These are phyloP conservation scores for Herpetomonas tarakana DNA, from an alignment of 208 protist genomes.

Conservation along the genomic window DNA sequence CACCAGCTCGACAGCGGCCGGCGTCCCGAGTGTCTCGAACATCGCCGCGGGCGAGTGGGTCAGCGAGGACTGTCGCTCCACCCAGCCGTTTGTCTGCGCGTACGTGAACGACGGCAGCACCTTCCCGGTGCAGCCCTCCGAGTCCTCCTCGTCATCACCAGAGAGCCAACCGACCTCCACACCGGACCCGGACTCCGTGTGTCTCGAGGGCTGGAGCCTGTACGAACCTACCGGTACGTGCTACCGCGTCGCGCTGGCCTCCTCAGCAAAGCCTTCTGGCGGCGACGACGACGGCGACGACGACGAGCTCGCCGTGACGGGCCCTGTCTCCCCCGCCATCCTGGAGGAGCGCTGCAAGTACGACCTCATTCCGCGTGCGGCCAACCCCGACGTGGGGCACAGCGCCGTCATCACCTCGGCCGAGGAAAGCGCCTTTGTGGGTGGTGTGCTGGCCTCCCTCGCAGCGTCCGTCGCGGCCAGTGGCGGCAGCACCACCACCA, in stretches of 20 bases:
- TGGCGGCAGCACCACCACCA: background rate
- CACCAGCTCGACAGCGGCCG: background rate
- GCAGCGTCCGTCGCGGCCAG: background rate
- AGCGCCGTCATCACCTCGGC: slow-evolving; percentile 30
- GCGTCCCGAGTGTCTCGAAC: background rate
- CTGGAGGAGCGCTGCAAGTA: slow-evolving; percentile 40
- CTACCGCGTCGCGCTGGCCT: slow-evolving; percentile 26
- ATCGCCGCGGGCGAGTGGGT: slow-evolving; percentile 30
- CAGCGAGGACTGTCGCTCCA: slow-evolving; percentile 35
- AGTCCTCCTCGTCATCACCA: slow-evolving; percentile 12
- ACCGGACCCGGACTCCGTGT: slow-evolving; percentile 10
- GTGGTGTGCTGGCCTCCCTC: slow-evolving; percentile 22
- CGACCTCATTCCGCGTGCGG: slow-evolving; percentile 19
- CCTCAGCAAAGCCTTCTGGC: background rate
- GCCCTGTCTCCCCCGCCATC: slow-evolving; percentile 27
- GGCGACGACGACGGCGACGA: background rate
- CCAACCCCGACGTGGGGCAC: slow-evolving; percentile 25
- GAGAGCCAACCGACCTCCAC: background rate
- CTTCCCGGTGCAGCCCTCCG: slow-evolving; percentile 19
- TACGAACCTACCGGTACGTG: slow-evolving; percentile 18
- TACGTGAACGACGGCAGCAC: slow-evolving; percentile 68
- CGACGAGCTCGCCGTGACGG: background rate
- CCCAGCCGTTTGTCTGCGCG: slow-evolving; percentile 58
- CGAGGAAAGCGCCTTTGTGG: slow-evolving; percentile 52
- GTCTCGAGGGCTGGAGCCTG: slow-evolving; percentile 24